Evolutionary conservation across 2,329 filamentous ascomycete species (phyloP).

Genomic region (Aurifilum marmelostoma): DNA sequence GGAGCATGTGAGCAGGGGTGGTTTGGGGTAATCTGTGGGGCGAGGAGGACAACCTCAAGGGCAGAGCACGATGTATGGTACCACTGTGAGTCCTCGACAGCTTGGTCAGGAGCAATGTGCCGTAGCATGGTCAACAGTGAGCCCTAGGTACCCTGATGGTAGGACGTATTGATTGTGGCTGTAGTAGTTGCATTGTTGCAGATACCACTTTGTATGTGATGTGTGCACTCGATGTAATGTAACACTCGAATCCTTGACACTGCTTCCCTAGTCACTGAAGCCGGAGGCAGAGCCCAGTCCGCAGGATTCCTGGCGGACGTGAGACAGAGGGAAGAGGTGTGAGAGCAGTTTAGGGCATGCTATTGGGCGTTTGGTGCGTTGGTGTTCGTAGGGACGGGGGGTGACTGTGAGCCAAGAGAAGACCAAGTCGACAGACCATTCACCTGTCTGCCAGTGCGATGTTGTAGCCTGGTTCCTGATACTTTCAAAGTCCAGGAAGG

Average conservation of each 20-base stretch:
- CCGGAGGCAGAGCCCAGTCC: background rate
- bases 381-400: background rate
- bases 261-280: background rate
- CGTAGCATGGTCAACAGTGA: background rate
- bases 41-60: background rate
- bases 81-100: background rate
- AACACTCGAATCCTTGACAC: background rate
- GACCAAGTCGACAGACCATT: background rate
- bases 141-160: background rate
- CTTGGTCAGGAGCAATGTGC: background rate
- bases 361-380: no score
- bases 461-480: background rate
- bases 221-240: slow-evolving; percentile 15
- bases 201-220: no score
- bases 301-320: background rate
- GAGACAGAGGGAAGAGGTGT: background rate
- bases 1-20: background rate
- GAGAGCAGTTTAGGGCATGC: background rate
- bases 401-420: background rate
- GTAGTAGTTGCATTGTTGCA: background rate
- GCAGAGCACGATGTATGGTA: background rate
- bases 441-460: background rate
- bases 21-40: slow-evolving; percentile 1
- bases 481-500: background rate
- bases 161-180: slow-evolving; percentile 7